Evolutionary conservation across 768 basidiomycete species (phyloP).

Genomic region (Tephrocybe sp.): DNA sequence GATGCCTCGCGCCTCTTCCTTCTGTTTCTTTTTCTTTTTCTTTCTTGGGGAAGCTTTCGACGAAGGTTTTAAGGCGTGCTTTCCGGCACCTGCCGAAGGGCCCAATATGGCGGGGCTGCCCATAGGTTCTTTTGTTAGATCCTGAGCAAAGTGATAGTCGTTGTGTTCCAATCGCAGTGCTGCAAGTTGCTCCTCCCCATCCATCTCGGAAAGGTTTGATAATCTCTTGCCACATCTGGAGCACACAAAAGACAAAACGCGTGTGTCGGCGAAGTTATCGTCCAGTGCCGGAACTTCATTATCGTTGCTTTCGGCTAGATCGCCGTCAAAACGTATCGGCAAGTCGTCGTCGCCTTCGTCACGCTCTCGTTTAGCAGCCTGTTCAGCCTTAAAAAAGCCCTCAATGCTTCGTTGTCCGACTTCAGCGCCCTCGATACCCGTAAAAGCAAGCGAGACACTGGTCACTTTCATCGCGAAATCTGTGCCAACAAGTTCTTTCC

Average conservation of each 20-base stretch:
- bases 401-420: constrained; percentile 86
- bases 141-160: constrained; percentile 88
- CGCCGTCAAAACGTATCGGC: constrained; percentile 1
- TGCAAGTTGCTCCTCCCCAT: constrained; percentile 37
- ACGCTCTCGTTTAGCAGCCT: constrained; percentile 39
- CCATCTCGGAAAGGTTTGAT: constrained; percentile 26
- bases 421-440: constrained; percentile 74
- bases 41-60: constrained; percentile 15
- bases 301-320: constrained; percentile 1
- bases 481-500: constrained; percentile 82
- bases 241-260: constrained; percentile 49
- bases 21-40: constrained; percentile 19
- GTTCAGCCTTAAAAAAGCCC: constrained; percentile 66
- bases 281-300: not conserved
- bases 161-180: constrained; percentile 69
- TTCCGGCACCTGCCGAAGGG: constrained; percentile 7
- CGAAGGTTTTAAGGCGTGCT: constrained; percentile 2
- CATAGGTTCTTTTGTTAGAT: constrained; percentile 53
- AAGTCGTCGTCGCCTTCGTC: constrained; percentile 25
- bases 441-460: constrained; percentile 71
- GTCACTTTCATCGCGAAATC: constrained; percentile 62
- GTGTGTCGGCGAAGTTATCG: constrained; percentile 4
- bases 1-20: constrained; percentile 15
- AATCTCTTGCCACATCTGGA: constrained; percentile 55
- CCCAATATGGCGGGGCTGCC: constrained; percentile 16